Evolutionary conservation across 2,329 filamentous ascomycete genomes (phyloP).

Genomic region (Apiospora arundinis): DNA sequence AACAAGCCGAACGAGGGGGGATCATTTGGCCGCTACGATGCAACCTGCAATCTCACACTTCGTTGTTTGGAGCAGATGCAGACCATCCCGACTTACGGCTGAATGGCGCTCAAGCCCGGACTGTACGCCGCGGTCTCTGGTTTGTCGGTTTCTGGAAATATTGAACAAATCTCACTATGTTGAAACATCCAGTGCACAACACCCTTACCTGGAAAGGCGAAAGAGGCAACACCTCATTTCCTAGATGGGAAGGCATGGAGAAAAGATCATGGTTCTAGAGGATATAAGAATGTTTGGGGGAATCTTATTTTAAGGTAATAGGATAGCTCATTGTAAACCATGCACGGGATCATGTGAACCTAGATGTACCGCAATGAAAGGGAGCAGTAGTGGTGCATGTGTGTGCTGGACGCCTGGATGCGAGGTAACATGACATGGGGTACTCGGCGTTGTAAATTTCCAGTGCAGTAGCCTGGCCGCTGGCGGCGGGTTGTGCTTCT

Average conservation of each 20-base stretch:
- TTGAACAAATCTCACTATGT: background rate
- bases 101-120: background rate
- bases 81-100: background rate
- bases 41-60: background rate
- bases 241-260: background rate
- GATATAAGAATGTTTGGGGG: background rate
- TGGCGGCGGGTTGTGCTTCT: slow-evolving; percentile 6
- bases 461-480: background rate
- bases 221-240: no score
- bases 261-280: background rate
- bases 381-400: background rate
- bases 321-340: background rate
- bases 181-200: background rate
- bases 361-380: background rate
- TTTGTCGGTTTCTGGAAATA: background rate
- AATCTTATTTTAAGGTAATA: background rate
- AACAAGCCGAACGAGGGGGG: background rate
- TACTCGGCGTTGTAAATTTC: background rate
- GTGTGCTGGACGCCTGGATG: background rate
- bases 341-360: background rate
- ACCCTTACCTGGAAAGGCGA: background rate
- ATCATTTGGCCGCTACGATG: background rate
- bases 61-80: background rate
- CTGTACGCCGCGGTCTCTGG: background rate
- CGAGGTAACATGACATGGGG: background rate